Base-by-base conservation (phyloP, 306 rosid species). In the Cicer pinnatifidum region DNA sequence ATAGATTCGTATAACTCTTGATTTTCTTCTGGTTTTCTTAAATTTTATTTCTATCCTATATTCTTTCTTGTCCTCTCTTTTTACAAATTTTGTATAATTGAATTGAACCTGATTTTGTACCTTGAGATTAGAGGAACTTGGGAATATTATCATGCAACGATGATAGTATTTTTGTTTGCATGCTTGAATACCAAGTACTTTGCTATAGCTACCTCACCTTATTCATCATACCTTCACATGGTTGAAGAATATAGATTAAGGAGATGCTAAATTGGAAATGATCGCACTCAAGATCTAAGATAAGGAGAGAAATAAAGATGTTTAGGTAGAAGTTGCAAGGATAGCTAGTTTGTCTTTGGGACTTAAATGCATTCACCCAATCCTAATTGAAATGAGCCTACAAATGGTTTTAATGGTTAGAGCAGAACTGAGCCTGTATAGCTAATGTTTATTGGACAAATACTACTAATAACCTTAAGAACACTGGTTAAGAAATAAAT, bases 1-100 rank as follows among this genome's bases (percentile, higher is more conserved):
- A 60, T 35, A 53, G 54, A 44, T 10, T 56, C 58, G 10, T 6
- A 9, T 28, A 52, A 16, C 11, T 67, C 6, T n/a, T 67, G 16
- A 17, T 57, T 54, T 67, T 66, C 40, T 76, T 56, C 23, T 76
- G 67, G 15, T 9, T 54, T 61, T 74, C 39, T 60, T 46, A 59
- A 45, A 10, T 38, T 37, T 46, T 63, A 35, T 56, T 67, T 68
- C 51, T 58, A 56, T 35, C 11, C 9, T 66, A 56, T 63, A 35
- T 75, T 19, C 40, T 59, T 45, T 57, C n/a, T 35, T 44, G 64
- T 46, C 61, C 61, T 61, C 20, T 60, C 17, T 38, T 44, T 59
- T 28, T 73, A 6, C 19, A 2, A 1, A 11, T 13, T 60, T 50
- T 61, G 5, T 47, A 59, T 45, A 23, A 52, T 52, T 52, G 28